Evolutionary conservation across 495 filamentous ascomycete genomes (phyloP), one percentile per base, ranked within the genome.

Genomic region (Cryomyces minteri): DNA sequence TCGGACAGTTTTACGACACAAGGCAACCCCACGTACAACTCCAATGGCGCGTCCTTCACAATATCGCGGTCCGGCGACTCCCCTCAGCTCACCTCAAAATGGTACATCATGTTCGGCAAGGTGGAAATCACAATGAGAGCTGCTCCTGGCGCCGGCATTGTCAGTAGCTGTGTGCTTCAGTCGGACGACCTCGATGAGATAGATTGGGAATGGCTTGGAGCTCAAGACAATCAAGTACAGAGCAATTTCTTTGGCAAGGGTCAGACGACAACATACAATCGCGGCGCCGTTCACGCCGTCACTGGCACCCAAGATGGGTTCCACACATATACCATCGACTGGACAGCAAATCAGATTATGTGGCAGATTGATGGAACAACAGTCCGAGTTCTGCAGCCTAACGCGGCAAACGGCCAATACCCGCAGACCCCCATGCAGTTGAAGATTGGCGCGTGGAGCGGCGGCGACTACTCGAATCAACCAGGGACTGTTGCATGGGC

Each of bases 181-280:
- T 94, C 88, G 7, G 88, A 93, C 60, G 74, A 79, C 49, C 73
- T 94, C 9, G 90, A 98, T 61, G 90, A 98, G 63, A 85, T 98
- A 55, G 90, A 95, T 60, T 85, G 85, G 72, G 81, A 86, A 57
- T 86, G 80, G 80, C 62, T 85, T 10, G 80, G 80, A 34, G 68
- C 69, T 39, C 69, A 79, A 53, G 62, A 67, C 44, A 69, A 54
- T 43, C 60, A 77, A 43, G 81, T 92, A 10, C 83, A 94, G 63
- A 81, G 76, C 58, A 94, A 98, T 65, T 98, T 87, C 67, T 98
- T 88, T 57, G 81, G 84, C 58, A 92, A 94, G 66, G 90, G 88
- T 10, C 77, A 83, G 44, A 82, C 79, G 0, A 65, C 62, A 9
- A 69, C 71, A 7, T 88, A 80, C 53, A 73, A 82, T 58, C 83